Percentiles rank a stretch among this genome's conserved stretches.
Conservation (phyloP, 2,329 filamentous ascomycete species). For the Knufia petricola region DNA sequence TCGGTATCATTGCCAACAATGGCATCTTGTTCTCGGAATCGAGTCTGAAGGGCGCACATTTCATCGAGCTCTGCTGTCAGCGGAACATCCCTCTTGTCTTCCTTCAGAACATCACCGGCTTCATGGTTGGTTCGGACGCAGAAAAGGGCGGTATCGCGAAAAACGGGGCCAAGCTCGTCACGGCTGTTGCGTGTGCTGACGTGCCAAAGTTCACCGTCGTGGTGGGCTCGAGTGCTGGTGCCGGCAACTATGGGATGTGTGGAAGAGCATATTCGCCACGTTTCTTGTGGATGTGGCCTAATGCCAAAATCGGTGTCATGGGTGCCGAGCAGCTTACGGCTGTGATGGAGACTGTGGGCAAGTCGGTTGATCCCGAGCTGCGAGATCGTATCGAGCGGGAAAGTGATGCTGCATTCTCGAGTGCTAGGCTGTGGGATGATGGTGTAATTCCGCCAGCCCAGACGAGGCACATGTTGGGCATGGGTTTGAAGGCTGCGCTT, state of each 20-base stretch:
- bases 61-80: conserved; percentile 88
- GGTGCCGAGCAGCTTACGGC: conserved; percentile 65
- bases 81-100: conserved; percentile 84
- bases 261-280: conserved; percentile 85
- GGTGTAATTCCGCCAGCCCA: conserved; percentile 71
- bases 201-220: conserved; percentile 97
- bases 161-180: conserved; percentile 94
- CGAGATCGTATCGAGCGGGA: conserved; percentile 79
- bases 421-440: conserved; percentile 83
- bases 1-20: conserved; percentile 92
- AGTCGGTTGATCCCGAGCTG: conserved; percentile 67
- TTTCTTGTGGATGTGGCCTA: conserved; percentile 95
- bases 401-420: conserved; percentile 80
- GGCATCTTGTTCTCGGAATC: conserved; percentile 88
- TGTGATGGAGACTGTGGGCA: conserved; percentile 92
- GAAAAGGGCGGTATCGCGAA: conserved; percentile 95
- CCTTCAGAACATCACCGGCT: conserved; percentile 92
- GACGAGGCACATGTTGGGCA: conserved; percentile 60
- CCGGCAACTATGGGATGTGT: conserved; percentile 97
- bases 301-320: conserved; percentile 94
- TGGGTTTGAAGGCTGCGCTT: conserved; percentile 63
- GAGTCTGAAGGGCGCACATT: conserved; percentile 88
- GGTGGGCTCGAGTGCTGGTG: conserved; percentile 84
- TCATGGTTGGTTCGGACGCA: conserved; percentile 92
- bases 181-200: conserved; percentile 83